Base-by-base conservation (phyloP, 352 stramenopile species). In the Globisporangium yorkense region DNA sequence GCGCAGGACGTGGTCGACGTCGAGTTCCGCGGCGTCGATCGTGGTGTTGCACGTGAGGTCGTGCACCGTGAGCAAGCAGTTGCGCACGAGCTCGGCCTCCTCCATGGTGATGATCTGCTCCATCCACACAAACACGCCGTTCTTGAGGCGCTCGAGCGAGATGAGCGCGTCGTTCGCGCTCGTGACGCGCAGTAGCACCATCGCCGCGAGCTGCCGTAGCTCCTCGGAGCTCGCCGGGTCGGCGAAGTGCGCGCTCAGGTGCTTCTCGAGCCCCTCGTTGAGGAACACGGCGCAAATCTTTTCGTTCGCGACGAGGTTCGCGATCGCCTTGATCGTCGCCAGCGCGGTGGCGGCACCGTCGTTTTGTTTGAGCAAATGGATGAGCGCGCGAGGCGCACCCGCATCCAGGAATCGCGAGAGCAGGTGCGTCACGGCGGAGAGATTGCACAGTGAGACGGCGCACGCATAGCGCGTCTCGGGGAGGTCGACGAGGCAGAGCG, bases 61-160 rank as follows among this genome's bases (percentile, higher is more conserved):
- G 47, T 88, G 76, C 27, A 90, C 79, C 7, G 82, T 87, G 40
- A 92, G 68, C 65, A 92, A 77, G 51, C 80, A 89, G 57, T 88
- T 92, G 39, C 77, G 77, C 21, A 92, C 80, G n/a, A 90, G 75
- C 5, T 72, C 66, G 24, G 76, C 66, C 29, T 90, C 74, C 37
- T 87, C 79, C 75, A 90, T 90, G 45, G 71, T 62, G 46, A 88
- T 87, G 57, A 90, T 90, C 62, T 90, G 75, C 56, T 90, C 77
- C 80, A 88, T 88, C 80, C 80, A 90, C 4, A 85, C 66, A 10
- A 90, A 79, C 47, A 87, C 78, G 15, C 74, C 76, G 40, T 73
- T 60, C 46, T 82, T 85, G 5, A 87, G 53, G 53, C 72, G 74
- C n/a, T 90, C 82, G 0, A 79, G 62, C 15, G 76, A 87, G 57